These are phyloP conservation scores for Trichoderma parareesei DNA, from an alignment of 495 filamentous ascomycete genomes.

Conservation along the genomic window DNA sequence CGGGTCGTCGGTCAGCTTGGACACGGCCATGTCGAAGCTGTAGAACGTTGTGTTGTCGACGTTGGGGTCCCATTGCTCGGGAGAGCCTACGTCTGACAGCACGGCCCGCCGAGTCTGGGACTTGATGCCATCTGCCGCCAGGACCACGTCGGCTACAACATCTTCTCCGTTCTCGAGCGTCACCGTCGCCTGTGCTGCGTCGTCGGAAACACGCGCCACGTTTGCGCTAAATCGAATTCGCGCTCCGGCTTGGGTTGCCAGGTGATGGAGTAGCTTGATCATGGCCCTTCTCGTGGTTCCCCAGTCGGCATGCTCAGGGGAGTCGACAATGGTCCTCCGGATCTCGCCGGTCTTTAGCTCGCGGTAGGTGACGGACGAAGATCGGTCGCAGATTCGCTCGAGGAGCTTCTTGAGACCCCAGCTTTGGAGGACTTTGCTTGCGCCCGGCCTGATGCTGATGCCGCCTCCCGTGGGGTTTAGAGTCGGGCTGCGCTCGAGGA, in stretches of 20 bases:
- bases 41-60: neutral
- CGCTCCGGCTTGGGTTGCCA: neutral
- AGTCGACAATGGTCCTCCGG: neutral
- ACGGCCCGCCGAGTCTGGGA: conserved; percentile 37
- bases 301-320: neutral
- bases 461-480: conserved; percentile 4
- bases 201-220: neutral
- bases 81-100: conserved; percentile 14
- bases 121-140: conserved; percentile 39
- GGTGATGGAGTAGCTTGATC: neutral
- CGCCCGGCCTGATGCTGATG: conserved; percentile 5
- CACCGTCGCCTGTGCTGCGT: conserved; percentile 16
- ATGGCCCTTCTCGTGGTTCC: neutral
- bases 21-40: neutral
- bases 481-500: conserved; percentile 31
- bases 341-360: conserved; percentile 1
- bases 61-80: neutral
- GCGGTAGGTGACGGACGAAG: neutral
- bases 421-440: neutral
- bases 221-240: neutral
- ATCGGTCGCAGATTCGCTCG: conserved; percentile 2
- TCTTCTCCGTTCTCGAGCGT: conserved; percentile 30
- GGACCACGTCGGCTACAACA: conserved; percentile 23
- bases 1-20: neutral
- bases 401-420: neutral